phyloP scores from a whole-genome alignment of 2,329 filamentous ascomycete genomes.

The Mariannaea sp. region DNA sequence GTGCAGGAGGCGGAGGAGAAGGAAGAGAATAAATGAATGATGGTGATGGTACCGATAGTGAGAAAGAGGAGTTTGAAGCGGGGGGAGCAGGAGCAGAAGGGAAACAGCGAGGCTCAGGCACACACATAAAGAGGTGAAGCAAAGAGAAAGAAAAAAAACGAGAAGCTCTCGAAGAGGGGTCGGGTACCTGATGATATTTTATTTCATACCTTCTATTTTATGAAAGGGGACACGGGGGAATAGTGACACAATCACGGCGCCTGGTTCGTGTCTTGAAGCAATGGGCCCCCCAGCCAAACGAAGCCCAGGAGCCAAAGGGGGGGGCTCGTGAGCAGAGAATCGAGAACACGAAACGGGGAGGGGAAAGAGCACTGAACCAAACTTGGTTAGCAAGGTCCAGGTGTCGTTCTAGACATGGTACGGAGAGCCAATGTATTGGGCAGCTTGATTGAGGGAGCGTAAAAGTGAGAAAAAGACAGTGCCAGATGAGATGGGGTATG shows the following conservation, averaged over 20 bases:
- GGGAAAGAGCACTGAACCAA: slow-evolving; percentile 18
- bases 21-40: slow-evolving; percentile 12
- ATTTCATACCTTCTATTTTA: slow-evolving; percentile 40
- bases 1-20: not conserved
- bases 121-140: slow-evolving; percentile 21
- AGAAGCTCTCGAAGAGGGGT: slow-evolving; percentile 34
- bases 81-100: slow-evolving; percentile 3
- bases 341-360: slow-evolving; percentile 29
- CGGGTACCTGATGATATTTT: slow-evolving; percentile 39
- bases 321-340: slow-evolving; percentile 29
- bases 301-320: slow-evolving; percentile 36
- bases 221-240: slow-evolving; percentile 40
- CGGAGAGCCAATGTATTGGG: slow-evolving; percentile 6
- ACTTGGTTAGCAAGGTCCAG: slow-evolving; percentile 17
- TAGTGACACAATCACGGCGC: slow-evolving; percentile 39
- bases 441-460: not conserved
- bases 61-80: too few relatives aligned
- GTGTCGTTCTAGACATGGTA: not conserved
- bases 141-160: slow-evolving; percentile 6
- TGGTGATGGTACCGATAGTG: too few relatives aligned
- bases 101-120: slow-evolving; percentile 17
- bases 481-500: slow-evolving; percentile 2
- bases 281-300: slow-evolving; percentile 34
- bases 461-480: not conserved
- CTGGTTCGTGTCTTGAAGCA: slow-evolving; percentile 41